Evolutionary conservation across 202 grass and related monocot species (phyloP), one percentile per base, ranked within the genome.

Genomic region (Alloteropsis angusta): DNA sequence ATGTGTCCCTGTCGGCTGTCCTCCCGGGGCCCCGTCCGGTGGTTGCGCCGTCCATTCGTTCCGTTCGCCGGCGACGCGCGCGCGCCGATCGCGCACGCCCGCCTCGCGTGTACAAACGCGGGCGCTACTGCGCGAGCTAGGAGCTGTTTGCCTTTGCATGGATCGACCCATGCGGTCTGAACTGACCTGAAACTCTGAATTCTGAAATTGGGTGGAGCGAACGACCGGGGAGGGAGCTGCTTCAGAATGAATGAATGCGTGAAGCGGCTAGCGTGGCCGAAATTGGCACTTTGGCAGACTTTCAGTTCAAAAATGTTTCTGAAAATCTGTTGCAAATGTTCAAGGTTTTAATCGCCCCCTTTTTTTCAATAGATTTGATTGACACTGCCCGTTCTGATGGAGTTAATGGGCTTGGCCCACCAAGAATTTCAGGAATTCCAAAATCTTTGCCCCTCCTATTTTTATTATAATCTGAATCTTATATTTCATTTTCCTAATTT

Each of bases 1-100:
- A 77, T 71, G 85, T 77, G 85, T 87, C 46, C 79, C 65, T 87
- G 85, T 82, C 85, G 72, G 17, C 7, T 55, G 23, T 58, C 58
- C 35, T 23, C 43, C 43, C 43, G 22, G 34, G 60, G 32, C 62
- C 62, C 5, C 9, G 34, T 13, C 52, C 4, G 76, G 76, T 85
- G 60, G 76, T 80, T 81, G 84, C 77, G 74, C 85, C 79, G 43
- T 82, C 79, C 17, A 26, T 23, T 77, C 64, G 58, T 9, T 23
- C 38, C 25, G 16, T 36, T 71, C 46, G 26, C 59, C 38, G 8
- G 4, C 36, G 57, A 46, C n/a, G n/a, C 8, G 49, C 34, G 63
- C 72, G 41, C 80, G 28, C 9, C 62, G 58, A 34, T 32, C 26
- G 45, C n/a, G n/a, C n/a, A n/a, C 68, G 68, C 46, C 68, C 70